Evolutionary conservation across 1,284 basidiomycete species (phyloP), one percentile per base, ranked within the genome.

Genomic region (Vanrija pseudolonga): DNA sequence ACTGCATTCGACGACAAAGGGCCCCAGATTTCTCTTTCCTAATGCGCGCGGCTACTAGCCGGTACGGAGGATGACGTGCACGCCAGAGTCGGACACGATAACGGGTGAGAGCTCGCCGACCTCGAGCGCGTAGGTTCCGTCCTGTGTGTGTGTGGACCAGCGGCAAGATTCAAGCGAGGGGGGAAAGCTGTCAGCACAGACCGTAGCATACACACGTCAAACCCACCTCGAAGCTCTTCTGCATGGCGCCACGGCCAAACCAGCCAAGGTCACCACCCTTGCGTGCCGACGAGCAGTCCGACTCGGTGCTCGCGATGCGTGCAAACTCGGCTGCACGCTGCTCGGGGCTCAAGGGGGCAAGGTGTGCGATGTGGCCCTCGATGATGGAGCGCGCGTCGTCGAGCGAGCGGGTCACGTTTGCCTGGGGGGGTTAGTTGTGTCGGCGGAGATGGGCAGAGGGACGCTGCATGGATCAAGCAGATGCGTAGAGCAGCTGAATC

Each of bases 1-100:
- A 15, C 32, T 32, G 12, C 32, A 32, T 32, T 32, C 32, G 32
- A 32, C 14, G 4, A 12, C 12, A 12, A 12, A 32, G 32, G 32
- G 32, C 32, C 32, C 32, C 32, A 32, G 32, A 32, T 32, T 32
- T 32, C 4, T 15, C 14, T 32, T 3, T 15, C 14, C 6, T 12
- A 32, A 1, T 12, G 32, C 5, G 11, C 8, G 2, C 12, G 12
- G 12, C n/a, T n/a, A 15, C 32, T 76, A 96, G 11, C 81, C 92
- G 45, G 92, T 96, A 64, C 95, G 83, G 75, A 95, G 79, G 68
- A 99, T 90, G 62, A 98, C 74, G 76, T 99, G 96, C 14, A 96
- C 89, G n/a, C 96, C 96, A 63, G 90, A 94, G 67, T 98, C 95
- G 39, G 94, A 89, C 67, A 85, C 85, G 71, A 98, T 83, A 50